phyloP scores from a whole-genome alignment of 73 alveolate species.

The Paramecium biaurelia region DNA sequence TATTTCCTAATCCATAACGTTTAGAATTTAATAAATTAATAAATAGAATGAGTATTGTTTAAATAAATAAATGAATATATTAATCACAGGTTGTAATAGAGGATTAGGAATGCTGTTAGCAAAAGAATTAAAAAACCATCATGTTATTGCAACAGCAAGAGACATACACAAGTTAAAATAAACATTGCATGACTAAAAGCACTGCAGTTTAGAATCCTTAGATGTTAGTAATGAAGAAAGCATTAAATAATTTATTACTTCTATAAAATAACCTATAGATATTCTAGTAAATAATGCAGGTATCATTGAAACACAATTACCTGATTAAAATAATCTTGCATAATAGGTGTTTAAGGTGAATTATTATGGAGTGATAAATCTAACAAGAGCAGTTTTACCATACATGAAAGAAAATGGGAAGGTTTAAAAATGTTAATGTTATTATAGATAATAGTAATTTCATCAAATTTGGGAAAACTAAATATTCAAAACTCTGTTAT shows the following conservation, averaged over 20 bases:
- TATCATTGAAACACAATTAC: not conserved
- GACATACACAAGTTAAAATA: not conserved
- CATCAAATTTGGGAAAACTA: not conserved
- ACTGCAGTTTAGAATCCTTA: not conserved
- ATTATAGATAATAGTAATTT: not conserved
- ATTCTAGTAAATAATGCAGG: not conserved
- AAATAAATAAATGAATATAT: not conserved
- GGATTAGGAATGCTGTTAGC: not conserved
- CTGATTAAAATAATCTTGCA: not conserved
- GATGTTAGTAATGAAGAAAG: not conserved
- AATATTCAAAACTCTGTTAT: not conserved
- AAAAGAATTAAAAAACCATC: not conserved
- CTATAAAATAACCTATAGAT: not conserved
- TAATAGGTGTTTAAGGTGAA: not conserved
- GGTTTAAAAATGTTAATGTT: not conserved
- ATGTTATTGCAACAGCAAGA: constrained; percentile 19
- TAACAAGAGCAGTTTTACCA: not conserved
- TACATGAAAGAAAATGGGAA: not conserved
- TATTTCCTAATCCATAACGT: constrained; percentile 29
- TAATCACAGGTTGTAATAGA: not conserved
- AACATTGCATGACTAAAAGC: not conserved
- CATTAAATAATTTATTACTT: not conserved
- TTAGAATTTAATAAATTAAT: not conserved
- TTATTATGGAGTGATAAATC: not conserved
- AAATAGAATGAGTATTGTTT: not conserved